Percentiles rank a stretch among this genome's conserved stretches.
phyloP scores from a whole-genome alignment of 2,329 filamentous ascomycete species.

The Pseudogymnoascus sp. region DNA sequence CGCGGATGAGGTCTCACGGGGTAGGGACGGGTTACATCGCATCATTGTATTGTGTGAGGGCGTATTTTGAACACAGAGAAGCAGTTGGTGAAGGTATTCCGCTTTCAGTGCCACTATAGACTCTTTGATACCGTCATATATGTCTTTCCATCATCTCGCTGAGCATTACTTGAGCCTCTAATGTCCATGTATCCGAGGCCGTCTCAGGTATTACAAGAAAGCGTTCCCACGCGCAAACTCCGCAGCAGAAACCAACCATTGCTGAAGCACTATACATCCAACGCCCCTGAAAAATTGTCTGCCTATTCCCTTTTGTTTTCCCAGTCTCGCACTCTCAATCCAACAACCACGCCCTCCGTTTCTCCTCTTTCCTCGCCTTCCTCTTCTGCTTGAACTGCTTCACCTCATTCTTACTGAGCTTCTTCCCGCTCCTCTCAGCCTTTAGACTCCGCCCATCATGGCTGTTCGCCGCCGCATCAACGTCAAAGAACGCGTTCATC shows the following conservation, averaged over 20 bases:
- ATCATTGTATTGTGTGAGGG: neutral
- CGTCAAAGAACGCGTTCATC: constrained; percentile 92
- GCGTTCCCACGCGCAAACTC: neutral
- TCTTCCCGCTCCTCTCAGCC: constrained; percentile 81
- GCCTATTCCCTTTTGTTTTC: neutral
- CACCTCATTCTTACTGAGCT: constrained; percentile 75
- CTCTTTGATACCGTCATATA: neutral
- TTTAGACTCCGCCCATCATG: constrained; percentile 88
- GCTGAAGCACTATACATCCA: neutral
- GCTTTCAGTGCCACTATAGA: neutral
- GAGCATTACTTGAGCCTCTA: neutral
- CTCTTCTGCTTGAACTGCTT: constrained; percentile 90
- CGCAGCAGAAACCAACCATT: neutral
- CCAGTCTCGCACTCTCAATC: constrained; percentile 49
- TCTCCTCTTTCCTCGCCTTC: constrained; percentile 85
- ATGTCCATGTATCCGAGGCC: neutral
- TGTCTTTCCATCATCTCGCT: neutral
- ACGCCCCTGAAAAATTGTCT: neutral
- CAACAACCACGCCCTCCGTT: constrained; percentile 80
- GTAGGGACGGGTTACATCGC: neutral
- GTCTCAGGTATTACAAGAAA: neutral
- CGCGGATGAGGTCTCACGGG: neutral
- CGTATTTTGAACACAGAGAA: neutral
- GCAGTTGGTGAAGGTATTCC: neutral
- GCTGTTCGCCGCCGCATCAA: constrained; percentile 83